Conservation (phyloP, 768 basidiomycete genomes). For the Lyophyllum decastes region DNA sequence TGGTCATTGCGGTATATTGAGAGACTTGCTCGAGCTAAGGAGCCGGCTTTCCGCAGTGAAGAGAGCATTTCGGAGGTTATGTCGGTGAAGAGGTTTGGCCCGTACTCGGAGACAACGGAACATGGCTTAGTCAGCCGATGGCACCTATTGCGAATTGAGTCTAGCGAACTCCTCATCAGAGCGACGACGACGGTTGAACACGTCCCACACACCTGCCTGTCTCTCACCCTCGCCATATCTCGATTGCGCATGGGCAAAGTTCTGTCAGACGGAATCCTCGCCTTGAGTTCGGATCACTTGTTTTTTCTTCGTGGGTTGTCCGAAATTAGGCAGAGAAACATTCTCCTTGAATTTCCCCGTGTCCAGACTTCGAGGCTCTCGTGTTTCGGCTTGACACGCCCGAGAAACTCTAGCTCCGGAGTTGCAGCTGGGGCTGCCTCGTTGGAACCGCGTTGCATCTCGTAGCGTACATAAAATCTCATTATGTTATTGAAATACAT, state of each 20-base stretch:
- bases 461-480: conserved; percentile 4
- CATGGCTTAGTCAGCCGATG: conserved; percentile 46
- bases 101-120: conserved; percentile 20
- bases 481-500: conserved; percentile 6
- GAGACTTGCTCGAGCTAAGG: conserved; percentile 60
- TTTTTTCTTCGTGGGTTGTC: conserved; percentile 48
- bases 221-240: conserved; percentile 58
- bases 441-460: conserved; percentile 12
- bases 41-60: conserved; percentile 63
- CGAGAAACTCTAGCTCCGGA: conserved; percentile 5
- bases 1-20: not conserved
- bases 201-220: conserved; percentile 53
- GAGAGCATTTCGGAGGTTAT: conserved; percentile 57
- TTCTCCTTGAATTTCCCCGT: conserved; percentile 15
- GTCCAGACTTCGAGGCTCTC: not conserved
- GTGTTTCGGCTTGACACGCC: conserved; percentile 2
- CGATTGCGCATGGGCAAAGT: conserved; percentile 39
- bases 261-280: conserved; percentile 71
- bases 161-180: conserved; percentile 41
- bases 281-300: conserved; percentile 80
- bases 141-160: conserved; percentile 11
- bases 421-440: conserved; percentile 9
- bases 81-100: conserved; percentile 16
- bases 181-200: conserved; percentile 79
- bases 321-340: conserved; percentile 87